Evolutionary conservation across 2,329 filamentous ascomycete species (phyloP).

Genomic region (Talaromyces rugulosus): DNA sequence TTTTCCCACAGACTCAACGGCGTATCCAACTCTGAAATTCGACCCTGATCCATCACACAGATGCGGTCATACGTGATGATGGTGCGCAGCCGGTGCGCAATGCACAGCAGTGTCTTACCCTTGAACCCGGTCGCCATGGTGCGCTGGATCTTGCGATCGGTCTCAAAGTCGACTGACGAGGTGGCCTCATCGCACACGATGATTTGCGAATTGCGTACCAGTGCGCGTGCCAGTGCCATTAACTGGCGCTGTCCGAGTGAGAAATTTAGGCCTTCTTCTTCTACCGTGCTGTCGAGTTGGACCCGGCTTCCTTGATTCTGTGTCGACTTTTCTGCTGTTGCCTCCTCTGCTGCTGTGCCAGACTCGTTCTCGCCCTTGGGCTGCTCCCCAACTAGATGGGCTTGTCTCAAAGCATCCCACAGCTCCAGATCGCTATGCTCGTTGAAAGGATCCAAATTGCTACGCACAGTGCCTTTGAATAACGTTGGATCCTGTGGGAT

Average conservation of each 20-base stretch:
- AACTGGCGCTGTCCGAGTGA: conserved; percentile 91
- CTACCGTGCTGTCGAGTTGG: conserved; percentile 77
- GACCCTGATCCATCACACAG: conserved; percentile 89
- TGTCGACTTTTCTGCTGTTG: background rate
- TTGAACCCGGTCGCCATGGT: conserved; percentile 82
- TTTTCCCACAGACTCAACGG: conserved; percentile 68
- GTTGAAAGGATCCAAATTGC: conserved; percentile 44
- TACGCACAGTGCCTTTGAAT: conserved; percentile 41
- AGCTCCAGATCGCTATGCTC: conserved; percentile 44
- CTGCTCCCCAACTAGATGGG: conserved; percentile 44
- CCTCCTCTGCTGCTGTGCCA: conserved; percentile 44
- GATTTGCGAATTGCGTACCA: conserved; percentile 83
- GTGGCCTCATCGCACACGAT: conserved; percentile 98
- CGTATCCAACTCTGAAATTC: conserved; percentile 79
- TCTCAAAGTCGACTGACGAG: conserved; percentile 89
- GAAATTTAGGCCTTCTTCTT: conserved; percentile 95
- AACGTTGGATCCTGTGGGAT: conserved; percentile 45
- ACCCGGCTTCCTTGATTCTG: conserved; percentile 49
- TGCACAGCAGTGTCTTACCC: conserved; percentile 84
- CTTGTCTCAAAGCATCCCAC: conserved; percentile 44
- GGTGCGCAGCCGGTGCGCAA: conserved; percentile 85
- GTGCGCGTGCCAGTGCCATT: conserved; percentile 86
- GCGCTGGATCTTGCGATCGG: conserved; percentile 88
- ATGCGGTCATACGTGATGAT: conserved; percentile 94
- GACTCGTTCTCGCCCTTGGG: conserved; percentile 24